Percentiles rank a stretch among this genome's conserved stretches.
phyloP scores from a whole-genome alignment of 495 filamentous ascomycete genomes.

The Lepidopterella palustris region DNA sequence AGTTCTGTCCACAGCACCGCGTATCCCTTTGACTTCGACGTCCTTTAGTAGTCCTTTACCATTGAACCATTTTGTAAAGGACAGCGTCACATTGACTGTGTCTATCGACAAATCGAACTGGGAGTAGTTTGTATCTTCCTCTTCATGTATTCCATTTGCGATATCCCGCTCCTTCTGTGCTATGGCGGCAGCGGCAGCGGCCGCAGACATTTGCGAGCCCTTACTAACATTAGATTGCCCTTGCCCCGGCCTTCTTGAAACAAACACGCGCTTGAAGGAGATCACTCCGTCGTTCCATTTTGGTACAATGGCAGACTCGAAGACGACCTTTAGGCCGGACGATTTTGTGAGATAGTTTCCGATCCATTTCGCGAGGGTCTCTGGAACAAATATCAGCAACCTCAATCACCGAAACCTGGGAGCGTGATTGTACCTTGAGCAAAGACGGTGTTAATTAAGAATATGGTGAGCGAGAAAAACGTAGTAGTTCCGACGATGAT shows the following conservation, averaged over 20 bases:
- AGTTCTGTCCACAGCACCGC: constrained; percentile 89
- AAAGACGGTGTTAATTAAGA: constrained; percentile 90
- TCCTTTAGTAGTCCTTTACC: constrained; percentile 86
- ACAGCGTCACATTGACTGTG: constrained; percentile 93
- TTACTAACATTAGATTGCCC: constrained; percentile 71
- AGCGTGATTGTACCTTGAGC: constrained; percentile 64
- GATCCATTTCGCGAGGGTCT: constrained; percentile 87
- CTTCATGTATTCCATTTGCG: constrained; percentile 46
- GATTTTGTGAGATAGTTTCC: constrained; percentile 94
- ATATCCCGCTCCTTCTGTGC: constrained; percentile 47
- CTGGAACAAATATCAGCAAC: constrained; percentile 37
- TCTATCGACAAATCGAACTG: constrained; percentile 95
- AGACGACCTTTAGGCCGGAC: constrained; percentile 90
- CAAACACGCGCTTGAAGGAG: constrained; percentile 93
- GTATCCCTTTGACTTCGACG: constrained; percentile 91
- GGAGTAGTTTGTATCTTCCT: constrained; percentile 93
- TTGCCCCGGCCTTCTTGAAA: constrained; percentile 84
- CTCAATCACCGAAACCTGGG: background rate
- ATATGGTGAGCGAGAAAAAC: constrained; percentile 86
- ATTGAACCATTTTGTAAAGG: constrained; percentile 96
- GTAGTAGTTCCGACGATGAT: constrained; percentile 92
- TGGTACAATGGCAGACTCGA: constrained; percentile 95
- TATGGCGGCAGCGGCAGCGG: constrained; percentile 58
- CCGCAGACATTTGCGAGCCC: constrained; percentile 81
- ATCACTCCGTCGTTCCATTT: constrained; percentile 93